These are phyloP conservation scores for Marchantia paleacea DNA, from an alignment of 225 moss, liverwort and hornwort species.

Conservation along the genomic window DNA sequence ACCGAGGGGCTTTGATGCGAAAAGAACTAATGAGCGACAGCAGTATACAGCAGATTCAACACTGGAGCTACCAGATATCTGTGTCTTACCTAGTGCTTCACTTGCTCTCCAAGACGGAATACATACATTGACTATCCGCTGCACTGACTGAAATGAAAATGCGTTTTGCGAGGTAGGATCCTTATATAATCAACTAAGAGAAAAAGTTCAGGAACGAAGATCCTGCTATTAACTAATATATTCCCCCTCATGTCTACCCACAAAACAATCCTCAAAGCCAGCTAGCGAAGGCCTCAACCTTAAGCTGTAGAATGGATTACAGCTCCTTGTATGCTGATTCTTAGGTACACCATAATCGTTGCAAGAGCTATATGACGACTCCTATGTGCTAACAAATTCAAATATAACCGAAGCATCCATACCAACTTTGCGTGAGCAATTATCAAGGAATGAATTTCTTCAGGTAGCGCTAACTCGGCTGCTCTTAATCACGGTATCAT, in stretches of 20 bases:
- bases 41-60: background rate
- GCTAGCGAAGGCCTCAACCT: background rate
- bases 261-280: background rate
- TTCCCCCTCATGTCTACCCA: background rate
- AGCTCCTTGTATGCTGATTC: background rate
- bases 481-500: background rate
- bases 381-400: background rate
- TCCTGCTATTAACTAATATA: slow-evolving; percentile 1
- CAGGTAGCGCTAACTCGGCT: background rate
- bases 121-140: background rate
- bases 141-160: slow-evolving; percentile 10
- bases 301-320: background rate
- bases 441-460: background rate
- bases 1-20: background rate
- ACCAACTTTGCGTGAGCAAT: background rate
- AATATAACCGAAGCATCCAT: background rate
- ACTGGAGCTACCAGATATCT: slow-evolving; percentile 1
- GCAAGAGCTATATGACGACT: background rate
- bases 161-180: slow-evolving; percentile 15
- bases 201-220: slow-evolving; percentile 8
- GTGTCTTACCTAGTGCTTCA: slow-evolving; percentile 11
- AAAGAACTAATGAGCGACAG: background rate
- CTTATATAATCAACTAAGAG: slow-evolving; percentile 13
- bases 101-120: slow-evolving; percentile 13
- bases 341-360: background rate